A percentile compares a stretch with the other conserved stretches of the same genome.
Evolutionary conservation across 2,329 filamentous ascomycete species (phyloP).

Genomic region (Colletotrichum tamarilloi): DNA sequence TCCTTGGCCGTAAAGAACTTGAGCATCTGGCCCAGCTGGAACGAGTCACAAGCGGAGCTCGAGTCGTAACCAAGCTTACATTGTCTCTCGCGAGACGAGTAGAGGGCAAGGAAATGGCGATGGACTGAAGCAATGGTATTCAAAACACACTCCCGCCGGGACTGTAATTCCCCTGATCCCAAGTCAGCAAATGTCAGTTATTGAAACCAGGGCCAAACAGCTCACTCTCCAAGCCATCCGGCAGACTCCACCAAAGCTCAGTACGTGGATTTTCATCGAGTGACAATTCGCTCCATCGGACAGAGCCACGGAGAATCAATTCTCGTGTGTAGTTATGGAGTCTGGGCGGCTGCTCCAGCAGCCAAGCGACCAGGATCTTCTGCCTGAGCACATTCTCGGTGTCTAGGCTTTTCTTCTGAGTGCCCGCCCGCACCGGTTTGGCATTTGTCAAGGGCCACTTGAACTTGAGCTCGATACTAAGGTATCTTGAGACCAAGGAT

Average conservation of each 20-base stretch:
- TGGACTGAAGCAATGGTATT: slow-evolving; percentile 77
- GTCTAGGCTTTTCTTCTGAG: slow-evolving; percentile 50
- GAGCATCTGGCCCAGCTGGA: slow-evolving; percentile 82
- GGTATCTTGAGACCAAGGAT: slow-evolving; percentile 62
- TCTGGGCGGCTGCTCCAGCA: slow-evolving; percentile 71
- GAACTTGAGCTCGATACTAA: slow-evolving; percentile 61
- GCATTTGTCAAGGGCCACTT: slow-evolving; percentile 63
- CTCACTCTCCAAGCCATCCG: slow-evolving; percentile 74
- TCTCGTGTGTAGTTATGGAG: slow-evolving; percentile 72
- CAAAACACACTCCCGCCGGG: slow-evolving; percentile 73
- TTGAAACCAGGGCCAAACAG: slow-evolving; percentile 10
- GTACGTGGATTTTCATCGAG: slow-evolving; percentile 41
- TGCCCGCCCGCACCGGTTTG: slow-evolving; percentile 51
- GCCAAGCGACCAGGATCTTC: slow-evolving; percentile 74
- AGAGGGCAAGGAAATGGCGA: slow-evolving; percentile 73
- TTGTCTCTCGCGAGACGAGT: slow-evolving; percentile 74
- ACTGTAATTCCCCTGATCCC: slow-evolving; percentile 70
- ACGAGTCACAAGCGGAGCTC: slow-evolving; percentile 78
- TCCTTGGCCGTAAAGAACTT: slow-evolving; percentile 74
- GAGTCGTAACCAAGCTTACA: slow-evolving; percentile 82
- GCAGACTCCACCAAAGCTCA: slow-evolving; percentile 79
- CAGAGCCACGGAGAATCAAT: slow-evolving; percentile 73
- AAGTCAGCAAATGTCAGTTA: neutral
- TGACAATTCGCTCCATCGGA: slow-evolving; percentile 62
- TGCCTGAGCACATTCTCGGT: slow-evolving; percentile 75